These are phyloP conservation scores for Botrytis fragariae DNA, from an alignment of 2,329 filamentous ascomycete genomes.

Conservation along the genomic window DNA sequence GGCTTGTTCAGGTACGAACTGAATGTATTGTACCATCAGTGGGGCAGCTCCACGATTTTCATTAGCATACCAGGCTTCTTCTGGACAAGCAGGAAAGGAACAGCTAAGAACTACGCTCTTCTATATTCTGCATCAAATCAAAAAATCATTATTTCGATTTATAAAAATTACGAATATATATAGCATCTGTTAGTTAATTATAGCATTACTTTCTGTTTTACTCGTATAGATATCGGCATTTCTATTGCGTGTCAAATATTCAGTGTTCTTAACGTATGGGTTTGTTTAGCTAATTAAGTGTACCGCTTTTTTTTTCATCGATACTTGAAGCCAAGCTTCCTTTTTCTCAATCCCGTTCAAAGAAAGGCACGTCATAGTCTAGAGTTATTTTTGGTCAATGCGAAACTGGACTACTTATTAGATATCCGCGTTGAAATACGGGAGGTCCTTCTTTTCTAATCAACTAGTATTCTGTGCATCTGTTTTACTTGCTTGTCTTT, in stretches of 20 bases:
- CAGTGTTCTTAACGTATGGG: neutral
- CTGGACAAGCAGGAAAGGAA: neutral
- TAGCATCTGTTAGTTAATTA: neutral
- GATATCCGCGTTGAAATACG: neutral
- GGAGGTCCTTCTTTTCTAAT: neutral
- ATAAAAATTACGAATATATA: neutral
- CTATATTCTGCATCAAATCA: neutral
- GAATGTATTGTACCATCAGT: neutral
- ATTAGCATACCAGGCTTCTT: neutral
- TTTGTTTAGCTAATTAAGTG: neutral
- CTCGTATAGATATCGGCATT: neutral
- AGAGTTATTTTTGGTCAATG: neutral
- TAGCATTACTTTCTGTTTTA: accelerated
- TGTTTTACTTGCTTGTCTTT: neutral
- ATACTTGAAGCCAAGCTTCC: neutral
- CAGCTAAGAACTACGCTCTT: neutral
- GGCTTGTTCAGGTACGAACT: neutral
- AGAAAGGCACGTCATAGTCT: conserved; percentile 4
- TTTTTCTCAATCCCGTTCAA: neutral
- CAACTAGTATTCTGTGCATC: neutral
- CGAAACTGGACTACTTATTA: neutral
- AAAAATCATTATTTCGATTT: neutral
- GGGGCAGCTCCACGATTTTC: neutral
- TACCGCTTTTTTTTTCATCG: neutral
- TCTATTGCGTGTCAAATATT: neutral